phyloP scores from a whole-genome alignment of 1,284 basidiomycete species.

The Ustilago tritici region DNA sequence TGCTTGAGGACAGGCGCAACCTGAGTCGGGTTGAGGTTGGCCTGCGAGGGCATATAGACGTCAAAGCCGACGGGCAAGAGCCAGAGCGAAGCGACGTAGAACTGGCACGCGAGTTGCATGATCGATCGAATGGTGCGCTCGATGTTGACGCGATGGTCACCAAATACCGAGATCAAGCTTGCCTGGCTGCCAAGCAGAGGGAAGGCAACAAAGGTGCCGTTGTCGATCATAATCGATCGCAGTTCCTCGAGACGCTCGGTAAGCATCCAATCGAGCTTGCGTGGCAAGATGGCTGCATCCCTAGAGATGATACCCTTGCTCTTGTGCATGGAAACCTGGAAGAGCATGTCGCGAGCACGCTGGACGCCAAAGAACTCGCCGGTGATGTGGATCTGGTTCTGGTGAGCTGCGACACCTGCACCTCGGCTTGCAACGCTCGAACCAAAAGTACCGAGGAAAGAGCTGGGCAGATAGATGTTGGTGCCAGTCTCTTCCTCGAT shows the following conservation, averaged over 20 bases:
- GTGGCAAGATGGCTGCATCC: conserved; percentile 91
- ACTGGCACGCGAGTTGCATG: conserved; percentile 95
- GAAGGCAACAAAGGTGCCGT: conserved; percentile 94
- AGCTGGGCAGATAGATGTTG: conserved; percentile 93
- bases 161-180: conserved; percentile 91
- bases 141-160: conserved; percentile 93
- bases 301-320: conserved; percentile 90
- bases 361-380: conserved; percentile 98
- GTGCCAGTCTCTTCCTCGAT: conserved; percentile 98
- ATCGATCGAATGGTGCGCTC: conserved; percentile 93
- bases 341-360: conserved; percentile 92
- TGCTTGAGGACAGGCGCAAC: conserved; percentile 87
- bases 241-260: conserved; percentile 91
- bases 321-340: conserved; percentile 88
- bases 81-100: conserved; percentile 96
- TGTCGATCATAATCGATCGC: conserved; percentile 92
- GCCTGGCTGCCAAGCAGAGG: conserved; percentile 90
- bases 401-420: conserved; percentile 70
- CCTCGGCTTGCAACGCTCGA: conserved; percentile 71
- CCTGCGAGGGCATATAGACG: conserved; percentile 82
- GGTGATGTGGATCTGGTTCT: conserved; percentile 91
- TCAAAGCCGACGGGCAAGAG: conserved; percentile 93
- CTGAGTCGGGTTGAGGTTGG: conserved; percentile 82
- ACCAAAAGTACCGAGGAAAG: conserved; percentile 83
- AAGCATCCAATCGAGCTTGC: conserved; percentile 98